Conservation (phyloP, 768 basidiomycete genomes). For the Lactarius evosmus region DNA sequence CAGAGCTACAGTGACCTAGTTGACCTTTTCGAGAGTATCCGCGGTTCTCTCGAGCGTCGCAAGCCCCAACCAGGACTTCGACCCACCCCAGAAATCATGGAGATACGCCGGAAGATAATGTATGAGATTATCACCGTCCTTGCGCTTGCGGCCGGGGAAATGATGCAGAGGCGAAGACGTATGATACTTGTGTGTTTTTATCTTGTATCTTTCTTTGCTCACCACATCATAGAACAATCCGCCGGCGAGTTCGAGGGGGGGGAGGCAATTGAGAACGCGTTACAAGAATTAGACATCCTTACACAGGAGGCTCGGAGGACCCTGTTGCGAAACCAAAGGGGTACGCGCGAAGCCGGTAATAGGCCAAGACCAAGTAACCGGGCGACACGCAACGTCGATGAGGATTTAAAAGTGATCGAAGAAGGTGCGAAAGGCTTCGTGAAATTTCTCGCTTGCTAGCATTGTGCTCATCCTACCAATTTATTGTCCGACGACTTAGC, state of each 20-base stretch:
- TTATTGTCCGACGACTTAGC: not conserved
- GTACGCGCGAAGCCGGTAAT: not conserved
- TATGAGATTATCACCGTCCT: not conserved
- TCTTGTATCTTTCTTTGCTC: not conserved
- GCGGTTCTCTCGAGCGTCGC: not conserved
- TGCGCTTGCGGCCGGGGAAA: not conserved
- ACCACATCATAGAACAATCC: not conserved
- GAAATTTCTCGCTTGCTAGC: not conserved
- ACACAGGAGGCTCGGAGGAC: constrained; percentile 1
- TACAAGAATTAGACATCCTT: not conserved
- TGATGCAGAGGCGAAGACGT: not conserved
- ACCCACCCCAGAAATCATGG: not conserved
- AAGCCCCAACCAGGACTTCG: not conserved
- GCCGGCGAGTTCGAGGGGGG: not conserved
- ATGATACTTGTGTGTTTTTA: not conserved
- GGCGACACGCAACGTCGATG: not conserved
- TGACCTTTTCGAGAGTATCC: not conserved
- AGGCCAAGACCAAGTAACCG: not conserved
- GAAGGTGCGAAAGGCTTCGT: not conserved
- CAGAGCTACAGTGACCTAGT: not conserved
- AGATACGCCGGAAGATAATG: not conserved
- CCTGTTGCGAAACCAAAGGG: not conserved
- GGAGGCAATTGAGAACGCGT: not conserved
- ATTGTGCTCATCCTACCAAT: not conserved
- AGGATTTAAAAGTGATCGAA: constrained; percentile 1